These are phyloP conservation scores for Hypomontagnella submonticulosa DNA, from an alignment of 495 filamentous ascomycete genomes.

Conservation along the genomic window DNA sequence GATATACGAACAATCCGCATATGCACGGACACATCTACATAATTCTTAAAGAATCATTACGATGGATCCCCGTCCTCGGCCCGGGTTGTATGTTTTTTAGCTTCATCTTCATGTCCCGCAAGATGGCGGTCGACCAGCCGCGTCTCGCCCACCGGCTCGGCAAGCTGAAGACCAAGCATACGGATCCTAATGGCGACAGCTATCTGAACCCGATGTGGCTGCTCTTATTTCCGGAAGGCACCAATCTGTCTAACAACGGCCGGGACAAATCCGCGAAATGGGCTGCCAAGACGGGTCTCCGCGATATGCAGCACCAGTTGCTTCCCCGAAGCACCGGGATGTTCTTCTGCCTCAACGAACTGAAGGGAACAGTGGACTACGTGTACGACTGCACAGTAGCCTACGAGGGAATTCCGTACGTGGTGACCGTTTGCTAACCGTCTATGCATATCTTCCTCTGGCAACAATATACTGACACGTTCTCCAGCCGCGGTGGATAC, in stretches of 20 bases:
- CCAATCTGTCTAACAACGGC: conserved; percentile 76
- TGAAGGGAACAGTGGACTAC: conserved; percentile 76
- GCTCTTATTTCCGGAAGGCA: conserved; percentile 85
- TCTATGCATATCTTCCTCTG: conserved; percentile 1
- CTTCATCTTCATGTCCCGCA: conserved; percentile 86
- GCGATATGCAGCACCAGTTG: conserved; percentile 73
- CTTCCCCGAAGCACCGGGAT: conserved; percentile 81
- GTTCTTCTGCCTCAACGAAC: conserved; percentile 78
- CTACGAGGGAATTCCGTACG: conserved; percentile 83
- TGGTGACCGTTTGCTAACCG: conserved; percentile 19
- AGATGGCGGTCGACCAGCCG: conserved; percentile 81
- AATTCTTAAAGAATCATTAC: conserved; percentile 84
- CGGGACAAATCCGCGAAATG: conserved; percentile 70
- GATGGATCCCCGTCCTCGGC: conserved; percentile 78
- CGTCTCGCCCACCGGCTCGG: conserved; percentile 73
- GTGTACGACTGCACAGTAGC: conserved; percentile 88
- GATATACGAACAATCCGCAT: conserved; percentile 71
- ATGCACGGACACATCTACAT: conserved; percentile 89
- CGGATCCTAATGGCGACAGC: conserved; percentile 62
- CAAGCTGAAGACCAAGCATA: conserved; percentile 69
- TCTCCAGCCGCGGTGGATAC: conserved; percentile 69
- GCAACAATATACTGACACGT: conserved; percentile 26
- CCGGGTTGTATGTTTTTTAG: conserved; percentile 84
- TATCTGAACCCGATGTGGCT: conserved; percentile 85
- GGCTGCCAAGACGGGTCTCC: conserved; percentile 73